Evolutionary conservation across 768 basidiomycete species (phyloP), one percentile per base, ranked within the genome.

Genomic region (Russula ochroleuca): DNA sequence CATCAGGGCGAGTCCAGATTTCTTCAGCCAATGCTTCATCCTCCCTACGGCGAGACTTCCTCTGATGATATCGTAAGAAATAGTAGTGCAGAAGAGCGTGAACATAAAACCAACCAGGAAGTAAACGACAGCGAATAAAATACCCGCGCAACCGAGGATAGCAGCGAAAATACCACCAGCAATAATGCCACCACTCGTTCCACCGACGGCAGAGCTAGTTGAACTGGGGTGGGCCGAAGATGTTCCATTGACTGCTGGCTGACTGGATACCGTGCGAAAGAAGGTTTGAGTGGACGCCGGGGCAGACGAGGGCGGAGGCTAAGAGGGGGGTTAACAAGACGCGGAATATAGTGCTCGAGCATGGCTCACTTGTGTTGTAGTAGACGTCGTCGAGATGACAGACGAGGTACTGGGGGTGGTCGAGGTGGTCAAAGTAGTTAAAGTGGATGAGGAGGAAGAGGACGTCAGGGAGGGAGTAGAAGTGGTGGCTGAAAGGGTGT

Each of bases 1-100:
- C 88, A 11, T 80, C 80, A 49, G 75, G 72, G 1, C 85, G 73
- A 65, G 83, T 79, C 72, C 88, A 90, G 65, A 56, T 71, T 71
- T 45, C 63, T 54, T 50, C 63, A 19, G 21, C 70, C 73, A 52
- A 73, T 70, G 31, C 78, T 0, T 76, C 75, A n/a, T 77, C 73
- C 21, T 68, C 50, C 47, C 48, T 47, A 50, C 65, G 64, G 43
- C 75, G 73, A 58, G 71, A 71, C 70, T 72, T 65, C 61, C 63
- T 66, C 66, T 67, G 35, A 41, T 19, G 17, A 61, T 45, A 35
- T 41, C 23, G 9, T 61, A 23, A 55, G 31, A 35, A 19, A 51
- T 15, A n/a, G 14, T 19, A 23, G 33, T 35, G 48, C 23, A 11
- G 28, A 25, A 50, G n/a, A 56, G 5, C 3, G 40, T 51, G 15